phyloP scores from a whole-genome alignment of 495 filamentous ascomycete genomes.

The Aspergillus mulundensis region DNA sequence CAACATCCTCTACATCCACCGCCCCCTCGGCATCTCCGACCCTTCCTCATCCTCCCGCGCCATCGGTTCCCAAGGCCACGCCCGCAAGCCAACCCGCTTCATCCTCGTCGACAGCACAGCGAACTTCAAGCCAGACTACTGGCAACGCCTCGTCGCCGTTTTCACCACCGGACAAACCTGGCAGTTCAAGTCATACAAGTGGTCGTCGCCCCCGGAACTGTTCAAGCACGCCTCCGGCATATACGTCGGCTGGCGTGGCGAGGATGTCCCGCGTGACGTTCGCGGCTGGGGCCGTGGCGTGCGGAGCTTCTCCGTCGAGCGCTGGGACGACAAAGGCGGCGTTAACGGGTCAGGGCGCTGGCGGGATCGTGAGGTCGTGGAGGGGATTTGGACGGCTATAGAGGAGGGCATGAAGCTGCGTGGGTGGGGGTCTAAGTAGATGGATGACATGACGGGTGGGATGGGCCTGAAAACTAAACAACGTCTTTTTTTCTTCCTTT shows the following conservation, averaged over 20 bases:
- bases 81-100: conserved; percentile 76
- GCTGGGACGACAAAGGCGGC: conserved; percentile 61
- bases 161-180: conserved; percentile 98
- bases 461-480: background rate
- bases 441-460: background rate
- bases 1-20: conserved; percentile 79
- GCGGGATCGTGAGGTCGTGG: conserved; percentile 89
- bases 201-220: conserved; percentile 81
- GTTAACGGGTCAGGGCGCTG: conserved; percentile 62
- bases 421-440: conserved; percentile 65
- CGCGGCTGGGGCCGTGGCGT: conserved; percentile 84
- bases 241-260: conserved; percentile 88
- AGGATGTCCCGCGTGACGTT: conserved; percentile 70
- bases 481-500: background rate
- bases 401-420: conserved; percentile 82
- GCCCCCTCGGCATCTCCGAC: conserved; percentile 60
- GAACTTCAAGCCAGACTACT: conserved; percentile 97
- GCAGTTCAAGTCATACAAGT: conserved; percentile 99
- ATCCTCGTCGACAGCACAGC: conserved; percentile 88
- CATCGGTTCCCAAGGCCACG: conserved; percentile 34
- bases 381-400: conserved; percentile 86
- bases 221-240: conserved; percentile 84
- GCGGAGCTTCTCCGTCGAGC: conserved; percentile 67
- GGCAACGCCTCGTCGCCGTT: conserved; percentile 91
- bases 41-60: conserved; percentile 22